Base-by-base conservation (phyloP, 2,329 filamentous ascomycete genomes). In the Ceratocystiopsis minuta region DNA sequence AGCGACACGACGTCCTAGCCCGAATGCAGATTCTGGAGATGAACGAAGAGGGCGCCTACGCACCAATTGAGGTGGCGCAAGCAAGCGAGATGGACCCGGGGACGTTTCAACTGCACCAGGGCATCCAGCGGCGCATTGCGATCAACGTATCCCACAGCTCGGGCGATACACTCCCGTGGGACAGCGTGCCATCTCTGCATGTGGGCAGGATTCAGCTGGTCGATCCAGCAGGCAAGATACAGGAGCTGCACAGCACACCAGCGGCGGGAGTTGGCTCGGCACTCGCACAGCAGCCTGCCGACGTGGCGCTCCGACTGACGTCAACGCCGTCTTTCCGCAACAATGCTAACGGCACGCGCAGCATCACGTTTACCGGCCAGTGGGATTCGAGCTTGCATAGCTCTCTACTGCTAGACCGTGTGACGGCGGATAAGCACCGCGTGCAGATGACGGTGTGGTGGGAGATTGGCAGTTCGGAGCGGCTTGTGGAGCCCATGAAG, bases 321-420 rank as follows among this genome's bases (percentile, higher is more conserved):
- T 74, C 80, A 31, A 76, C 80, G 38, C 88, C 90, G 0, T 69
- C 77, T 43, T 79, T 94, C 49, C 81, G 80, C 48, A 77, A 82
- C 44, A 92, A 95, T 54, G 75, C 83, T 18, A 92, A 96, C 55
- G 90, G 90, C 34, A 95, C 87, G 1, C 80, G 78, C 33, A 86
- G 80, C 55, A 78, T 95, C 34, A 87, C 80, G 1, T 68, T 96
- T 36, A 71, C 80, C n/a, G 86, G 82, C 0, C 87, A 96, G 54
- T 98, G 90, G 90, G 90, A 98, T 56, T 95, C 88, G 0, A 93
- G 86, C 53, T 68, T 90, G 50, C 90, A 98, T 58, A 78, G 77
- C 48, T 95, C 90, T 6, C 66, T 93, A n/a, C 68, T 96, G 14
- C 73, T 98, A n/a, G 87, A 98, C 59, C 78, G 88, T 20, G 80